Evolutionary conservation across 164 flowering plant genomes (phyloP).

Genomic region (Stephania japonica): DNA sequence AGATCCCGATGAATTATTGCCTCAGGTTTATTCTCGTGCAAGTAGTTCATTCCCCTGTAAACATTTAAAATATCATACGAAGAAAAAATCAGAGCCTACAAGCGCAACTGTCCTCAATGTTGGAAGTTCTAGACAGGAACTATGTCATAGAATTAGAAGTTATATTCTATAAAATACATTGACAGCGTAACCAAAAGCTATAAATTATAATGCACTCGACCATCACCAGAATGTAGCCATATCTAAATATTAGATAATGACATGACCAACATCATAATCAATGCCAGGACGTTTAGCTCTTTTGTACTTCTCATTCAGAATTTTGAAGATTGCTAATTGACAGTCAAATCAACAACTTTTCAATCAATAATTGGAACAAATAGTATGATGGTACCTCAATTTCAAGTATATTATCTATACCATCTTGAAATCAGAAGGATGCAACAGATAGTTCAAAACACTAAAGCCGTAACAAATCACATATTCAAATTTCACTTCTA

Average conservation of each 20-base stretch:
- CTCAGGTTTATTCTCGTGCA: conserved; percentile 89
- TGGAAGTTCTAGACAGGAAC: background rate
- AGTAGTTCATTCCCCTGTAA: conserved; percentile 91
- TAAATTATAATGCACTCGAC: background rate
- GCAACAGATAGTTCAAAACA: background rate
- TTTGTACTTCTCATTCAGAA: background rate
- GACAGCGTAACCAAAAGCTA: background rate
- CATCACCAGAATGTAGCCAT: background rate
- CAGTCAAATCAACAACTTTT: too few relatives aligned
- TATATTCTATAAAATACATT: background rate
- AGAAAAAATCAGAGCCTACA: background rate
- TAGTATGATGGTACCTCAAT: background rate
- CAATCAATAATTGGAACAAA: background rate
- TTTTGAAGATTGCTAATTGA: background rate
- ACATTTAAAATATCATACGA: background rate
- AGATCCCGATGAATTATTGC: conserved; percentile 92
- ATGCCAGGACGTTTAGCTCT: too few relatives aligned
- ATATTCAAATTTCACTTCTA: background rate
- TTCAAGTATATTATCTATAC: background rate
- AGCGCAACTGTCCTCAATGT: background rate
- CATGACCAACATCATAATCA: background rate
- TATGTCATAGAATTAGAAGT: background rate
- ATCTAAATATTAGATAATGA: background rate
- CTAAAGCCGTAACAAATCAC: background rate
- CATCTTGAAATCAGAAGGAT: background rate